These are phyloP conservation scores for Cordia subcordata DNA, from an alignment of 257 asterid species.

Conservation along the genomic window DNA sequence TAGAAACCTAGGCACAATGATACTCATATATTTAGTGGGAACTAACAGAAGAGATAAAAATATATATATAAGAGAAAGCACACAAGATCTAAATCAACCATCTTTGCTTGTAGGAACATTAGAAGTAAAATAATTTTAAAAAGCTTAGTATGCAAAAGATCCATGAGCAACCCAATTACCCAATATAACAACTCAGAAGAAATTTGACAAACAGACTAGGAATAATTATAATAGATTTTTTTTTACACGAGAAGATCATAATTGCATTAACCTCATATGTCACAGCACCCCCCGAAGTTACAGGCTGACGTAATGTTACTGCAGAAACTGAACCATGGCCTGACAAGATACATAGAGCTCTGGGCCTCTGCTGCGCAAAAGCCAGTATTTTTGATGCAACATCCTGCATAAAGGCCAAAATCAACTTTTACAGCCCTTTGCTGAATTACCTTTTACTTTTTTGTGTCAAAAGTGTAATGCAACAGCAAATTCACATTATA, in stretches of 20 bases:
- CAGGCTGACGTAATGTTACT: slow-evolving; percentile 69
- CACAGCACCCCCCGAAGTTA: slow-evolving; percentile 53
- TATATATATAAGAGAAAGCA: no score
- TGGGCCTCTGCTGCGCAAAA: slow-evolving; percentile 89
- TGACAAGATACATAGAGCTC: slow-evolving; percentile 90
- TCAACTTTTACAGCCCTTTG: slow-evolving; percentile 1
- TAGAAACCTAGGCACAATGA: no score
- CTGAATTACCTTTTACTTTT: not conserved
- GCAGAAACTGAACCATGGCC: slow-evolving; percentile 81
- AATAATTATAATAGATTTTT: not conserved
- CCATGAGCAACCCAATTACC: no score
- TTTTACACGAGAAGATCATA: not conserved
- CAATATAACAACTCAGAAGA: not conserved
- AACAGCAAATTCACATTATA: not conserved
- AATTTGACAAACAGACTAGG: not conserved
- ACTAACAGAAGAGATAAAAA: no score
- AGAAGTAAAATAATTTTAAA: no score
- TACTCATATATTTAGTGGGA: no score
- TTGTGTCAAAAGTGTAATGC: not conserved
- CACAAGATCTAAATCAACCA: no score
- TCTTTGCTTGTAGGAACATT: no score
- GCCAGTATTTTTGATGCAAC: slow-evolving; percentile 78
- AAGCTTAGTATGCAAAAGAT: no score
- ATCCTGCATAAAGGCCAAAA: slow-evolving; percentile 48
- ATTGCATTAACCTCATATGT: slow-evolving; percentile 67